A percentile compares a stretch with the other conserved stretches of the same genome.
Evolutionary conservation across 1,284 basidiomycete species (phyloP).

Genomic region (Amylostereum areolatum): DNA sequence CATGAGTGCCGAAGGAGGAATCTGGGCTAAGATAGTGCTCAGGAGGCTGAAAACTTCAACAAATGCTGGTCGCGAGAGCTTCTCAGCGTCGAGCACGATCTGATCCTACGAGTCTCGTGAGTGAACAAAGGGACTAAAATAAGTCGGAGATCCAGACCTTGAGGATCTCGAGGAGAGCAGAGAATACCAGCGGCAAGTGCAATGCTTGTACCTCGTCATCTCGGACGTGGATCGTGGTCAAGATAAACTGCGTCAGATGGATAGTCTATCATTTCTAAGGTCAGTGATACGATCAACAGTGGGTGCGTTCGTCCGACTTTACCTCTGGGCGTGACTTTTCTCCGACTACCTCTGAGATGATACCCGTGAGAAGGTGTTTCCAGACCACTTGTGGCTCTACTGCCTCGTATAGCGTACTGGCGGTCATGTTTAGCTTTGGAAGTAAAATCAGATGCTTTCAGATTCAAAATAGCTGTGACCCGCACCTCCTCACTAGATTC

Average conservation of each 20-base stretch:
- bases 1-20: constrained; percentile 44
- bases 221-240: constrained; percentile 64
- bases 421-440: constrained; percentile 72
- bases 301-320: background rate
- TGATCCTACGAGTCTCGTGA: constrained; percentile 28
- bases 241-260: constrained; percentile 59
- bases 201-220: constrained; percentile 79
- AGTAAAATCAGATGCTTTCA: constrained; percentile 6
- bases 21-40: constrained; percentile 20
- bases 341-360: constrained; percentile 46
- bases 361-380: constrained; percentile 62
- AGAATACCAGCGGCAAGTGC: constrained; percentile 76
- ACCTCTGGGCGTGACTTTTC: constrained; percentile 43
- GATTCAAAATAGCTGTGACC: background rate
- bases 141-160: constrained; percentile 36
- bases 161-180: constrained; percentile 56
- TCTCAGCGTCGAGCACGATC: constrained; percentile 28
- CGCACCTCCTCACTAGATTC: constrained; percentile 60
- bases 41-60: constrained; percentile 7
- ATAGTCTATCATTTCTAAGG: constrained; percentile 39
- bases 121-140: constrained; percentile 2
- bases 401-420: constrained; percentile 87
- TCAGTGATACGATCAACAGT: too few relatives aligned
- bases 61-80: constrained; percentile 11
- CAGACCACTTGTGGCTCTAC: constrained; percentile 88